phyloP scores from a whole-genome alignment of 768 basidiomycete genomes.

The Leucogyrophana mollusca region DNA sequence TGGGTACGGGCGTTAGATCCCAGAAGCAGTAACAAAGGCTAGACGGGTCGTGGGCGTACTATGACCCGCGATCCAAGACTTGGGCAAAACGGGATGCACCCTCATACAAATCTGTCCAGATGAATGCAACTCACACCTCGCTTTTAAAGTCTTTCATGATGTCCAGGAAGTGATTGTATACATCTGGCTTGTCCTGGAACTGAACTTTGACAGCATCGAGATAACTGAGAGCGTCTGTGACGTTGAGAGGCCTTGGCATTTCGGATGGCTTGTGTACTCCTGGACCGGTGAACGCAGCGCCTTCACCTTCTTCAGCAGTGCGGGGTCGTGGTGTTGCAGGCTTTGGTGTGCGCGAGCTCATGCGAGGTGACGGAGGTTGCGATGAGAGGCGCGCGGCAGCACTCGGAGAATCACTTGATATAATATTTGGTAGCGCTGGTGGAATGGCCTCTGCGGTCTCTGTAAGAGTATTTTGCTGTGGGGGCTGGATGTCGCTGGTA shows the following conservation, averaged over 20 bases:
- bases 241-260: conserved; percentile 72
- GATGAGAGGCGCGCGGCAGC: neutral
- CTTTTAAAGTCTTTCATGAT: conserved; percentile 99
- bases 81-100: neutral
- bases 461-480: neutral
- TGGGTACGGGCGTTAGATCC: no score
- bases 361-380: neutral
- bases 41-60: no score
- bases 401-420: neutral
- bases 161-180: conserved; percentile 92
- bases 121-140: conserved; percentile 61
- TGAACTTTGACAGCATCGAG: conserved; percentile 93
- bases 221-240: conserved; percentile 90
- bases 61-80: no score
- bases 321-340: conserved; percentile 41
- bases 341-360: conserved; percentile 25
- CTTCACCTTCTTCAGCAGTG: conserved; percentile 20
- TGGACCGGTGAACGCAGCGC: conserved; percentile 22
- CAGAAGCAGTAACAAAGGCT: no score
- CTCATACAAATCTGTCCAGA: neutral
- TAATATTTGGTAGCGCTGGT: neutral
- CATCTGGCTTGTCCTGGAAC: conserved; percentile 87
- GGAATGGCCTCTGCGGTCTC: neutral
- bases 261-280: conserved; percentile 36
- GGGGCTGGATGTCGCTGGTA: conserved; percentile 3